Evolutionary conservation across 495 filamentous ascomycete genomes (phyloP).

Genomic region (Baudoinia panamericana): DNA sequence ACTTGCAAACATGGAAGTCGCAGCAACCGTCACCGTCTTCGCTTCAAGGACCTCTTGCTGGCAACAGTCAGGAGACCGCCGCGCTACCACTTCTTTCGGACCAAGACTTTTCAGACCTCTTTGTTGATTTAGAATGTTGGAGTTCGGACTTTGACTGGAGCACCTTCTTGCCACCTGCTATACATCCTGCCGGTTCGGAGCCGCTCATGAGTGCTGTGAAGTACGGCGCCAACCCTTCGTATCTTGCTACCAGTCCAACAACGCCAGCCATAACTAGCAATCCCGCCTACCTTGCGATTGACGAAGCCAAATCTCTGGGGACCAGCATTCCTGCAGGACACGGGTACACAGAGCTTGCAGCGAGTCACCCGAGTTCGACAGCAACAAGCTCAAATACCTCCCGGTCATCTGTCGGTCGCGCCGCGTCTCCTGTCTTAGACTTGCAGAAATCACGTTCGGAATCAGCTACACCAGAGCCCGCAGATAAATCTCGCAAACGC

Average conservation of each 20-base stretch:
- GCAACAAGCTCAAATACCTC: neutral
- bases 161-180: neutral
- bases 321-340: neutral
- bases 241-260: too few relatives aligned
- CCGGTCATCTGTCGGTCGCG: neutral
- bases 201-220: too few relatives aligned
- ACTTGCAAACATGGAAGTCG: neutral
- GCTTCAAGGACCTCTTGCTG: neutral
- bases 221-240: too few relatives aligned
- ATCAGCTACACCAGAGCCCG: neutral
- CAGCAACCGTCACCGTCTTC: too few relatives aligned
- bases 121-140: neutral
- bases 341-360: neutral
- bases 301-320: too few relatives aligned
- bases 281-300: too few relatives aligned
- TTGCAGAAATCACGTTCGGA: neutral
- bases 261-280: too few relatives aligned
- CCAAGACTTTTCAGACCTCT: neutral
- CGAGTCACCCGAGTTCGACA: neutral
- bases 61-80: neutral
- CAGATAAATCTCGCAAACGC: constrained; percentile 14
- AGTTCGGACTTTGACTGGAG: neutral
- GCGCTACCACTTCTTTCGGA: neutral
- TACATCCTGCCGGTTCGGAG: too few relatives aligned
- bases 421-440: neutral